Percentiles rank a stretch among this genome's conserved stretches.
Evolutionary conservation across 1,139 yeast genomes (phyloP).

Genomic region (Lodderomyces margitis): DNA sequence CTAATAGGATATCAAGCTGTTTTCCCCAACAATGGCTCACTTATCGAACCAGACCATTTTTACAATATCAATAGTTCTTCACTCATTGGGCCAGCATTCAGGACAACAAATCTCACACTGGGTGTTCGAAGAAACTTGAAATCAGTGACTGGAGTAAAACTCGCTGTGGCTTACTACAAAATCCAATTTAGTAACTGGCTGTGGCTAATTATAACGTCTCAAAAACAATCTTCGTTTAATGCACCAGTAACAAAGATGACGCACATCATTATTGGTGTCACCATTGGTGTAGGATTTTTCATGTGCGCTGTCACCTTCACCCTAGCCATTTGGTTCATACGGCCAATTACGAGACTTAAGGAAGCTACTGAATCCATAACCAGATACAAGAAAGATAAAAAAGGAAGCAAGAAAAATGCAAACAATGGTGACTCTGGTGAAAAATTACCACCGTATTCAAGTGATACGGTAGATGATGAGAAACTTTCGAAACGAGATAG

Average conservation of each 20-base stretch:
- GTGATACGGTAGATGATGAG: constrained; percentile 5
- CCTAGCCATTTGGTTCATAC: constrained; percentile 77
- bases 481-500: constrained; percentile 15
- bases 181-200: constrained; percentile 42
- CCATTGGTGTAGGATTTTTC: constrained; percentile 74
- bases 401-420: background rate
- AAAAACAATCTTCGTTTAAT: constrained; percentile 55
- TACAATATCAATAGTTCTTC: constrained; percentile 4
- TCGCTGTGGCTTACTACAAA: constrained; percentile 72
- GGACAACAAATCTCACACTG: background rate
- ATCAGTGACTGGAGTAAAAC: constrained; percentile 40
- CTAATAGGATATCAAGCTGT: constrained; percentile 8
- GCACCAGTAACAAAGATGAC: constrained; percentile 63
- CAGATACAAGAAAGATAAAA: constrained; percentile 27
- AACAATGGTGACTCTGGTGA: background rate
- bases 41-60: constrained; percentile 1
- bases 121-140: constrained; percentile 35
- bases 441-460: background rate
- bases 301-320: constrained; percentile 77
- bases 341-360: constrained; percentile 78
- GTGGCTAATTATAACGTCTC: constrained; percentile 79
- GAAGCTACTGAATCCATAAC: constrained; percentile 75
- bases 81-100: constrained; percentile 2
- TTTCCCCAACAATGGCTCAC: constrained; percentile 4
- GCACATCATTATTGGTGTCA: constrained; percentile 73